Percentiles rank a stretch among this genome's conserved stretches.
phyloP scores from a whole-genome alignment of 1,139 yeast species.

The Kurtzmaniella quercitrusa region DNA sequence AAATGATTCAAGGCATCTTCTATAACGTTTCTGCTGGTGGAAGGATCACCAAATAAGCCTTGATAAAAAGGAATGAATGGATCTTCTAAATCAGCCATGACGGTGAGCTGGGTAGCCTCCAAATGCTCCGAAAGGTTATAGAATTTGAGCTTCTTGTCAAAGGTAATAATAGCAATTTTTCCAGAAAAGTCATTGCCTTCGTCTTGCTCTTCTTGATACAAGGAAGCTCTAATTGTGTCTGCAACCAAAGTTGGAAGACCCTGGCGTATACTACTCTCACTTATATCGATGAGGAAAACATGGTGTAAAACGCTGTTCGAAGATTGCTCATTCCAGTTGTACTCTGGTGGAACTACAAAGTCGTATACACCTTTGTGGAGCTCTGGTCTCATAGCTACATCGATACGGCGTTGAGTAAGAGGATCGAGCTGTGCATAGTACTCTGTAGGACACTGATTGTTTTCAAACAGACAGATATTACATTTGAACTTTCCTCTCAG shows the following conservation, averaged over 20 bases:
- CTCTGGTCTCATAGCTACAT: conserved; percentile 67
- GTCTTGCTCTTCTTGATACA: conserved; percentile 27
- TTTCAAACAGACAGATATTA: conserved; percentile 77
- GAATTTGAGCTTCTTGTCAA: conserved; percentile 69
- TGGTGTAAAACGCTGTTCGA: conserved; percentile 51
- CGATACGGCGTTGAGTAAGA: conserved; percentile 56
- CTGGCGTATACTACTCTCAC: conserved; percentile 56
- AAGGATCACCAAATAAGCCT: conserved; percentile 81
- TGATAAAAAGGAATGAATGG: conserved; percentile 76
- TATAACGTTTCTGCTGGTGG: conserved; percentile 57
- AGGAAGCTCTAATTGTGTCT: conserved; percentile 63
- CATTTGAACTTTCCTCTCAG: conserved; percentile 68
- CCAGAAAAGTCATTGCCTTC: conserved; percentile 14
- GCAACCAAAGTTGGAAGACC: conserved; percentile 65
- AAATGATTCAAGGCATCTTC: conserved; percentile 65
- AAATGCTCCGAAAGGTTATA: conserved; percentile 59
- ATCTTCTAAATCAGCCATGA: conserved; percentile 71
- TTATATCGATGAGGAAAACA: conserved; percentile 74
- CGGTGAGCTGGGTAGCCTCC: conserved; percentile 59
- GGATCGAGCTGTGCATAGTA: conserved; percentile 63
- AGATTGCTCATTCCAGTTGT: conserved; percentile 46
- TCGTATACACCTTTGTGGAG: conserved; percentile 83
- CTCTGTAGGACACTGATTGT: conserved; percentile 65
- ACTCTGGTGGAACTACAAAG: conserved; percentile 68
- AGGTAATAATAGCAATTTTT: conserved; percentile 69